These are phyloP conservation scores for Crithidia fasciculata DNA, from an alignment of 208 protist genomes.

Conservation along the genomic window DNA sequence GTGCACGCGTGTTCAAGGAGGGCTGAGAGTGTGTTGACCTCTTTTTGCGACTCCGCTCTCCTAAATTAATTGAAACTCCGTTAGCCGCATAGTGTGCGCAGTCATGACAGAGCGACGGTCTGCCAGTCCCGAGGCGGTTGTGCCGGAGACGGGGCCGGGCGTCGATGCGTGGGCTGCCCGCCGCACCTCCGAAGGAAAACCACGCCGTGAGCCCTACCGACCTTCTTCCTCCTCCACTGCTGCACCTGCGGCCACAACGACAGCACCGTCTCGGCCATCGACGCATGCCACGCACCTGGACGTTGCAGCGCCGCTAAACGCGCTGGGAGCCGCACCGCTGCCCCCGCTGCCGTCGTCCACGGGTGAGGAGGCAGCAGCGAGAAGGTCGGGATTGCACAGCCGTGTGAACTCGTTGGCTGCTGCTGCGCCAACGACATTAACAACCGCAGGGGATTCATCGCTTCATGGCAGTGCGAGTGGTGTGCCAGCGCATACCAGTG, in stretches of 20 bases:
- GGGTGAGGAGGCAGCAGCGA: too few relatives aligned
- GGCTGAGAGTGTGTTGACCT: too few relatives aligned
- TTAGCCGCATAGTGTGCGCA: background rate
- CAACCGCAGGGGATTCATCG: too few relatives aligned
- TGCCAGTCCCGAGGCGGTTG: background rate
- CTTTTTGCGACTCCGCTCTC: too few relatives aligned
- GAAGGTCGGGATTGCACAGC: too few relatives aligned
- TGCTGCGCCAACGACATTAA: too few relatives aligned
- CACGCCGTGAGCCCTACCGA: constrained; percentile 16
- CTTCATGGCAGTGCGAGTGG: too few relatives aligned
- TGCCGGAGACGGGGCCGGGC: background rate
- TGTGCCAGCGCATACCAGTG: too few relatives aligned
- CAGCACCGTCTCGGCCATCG: background rate
- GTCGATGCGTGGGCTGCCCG: background rate
- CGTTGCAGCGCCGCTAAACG: background rate
- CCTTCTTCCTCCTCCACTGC: background rate
- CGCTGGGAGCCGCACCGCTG: background rate
- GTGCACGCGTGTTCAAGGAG: too few relatives aligned
- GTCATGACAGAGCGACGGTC: background rate
- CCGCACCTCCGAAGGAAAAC: background rate
- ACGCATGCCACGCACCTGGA: background rate
- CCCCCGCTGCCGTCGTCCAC: background rate
- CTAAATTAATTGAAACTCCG: too few relatives aligned
- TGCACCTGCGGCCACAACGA: background rate
- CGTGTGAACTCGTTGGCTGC: too few relatives aligned